Evolutionary conservation across 768 basidiomycete genomes (phyloP).

Genomic region (Hericium erinaceus): DNA sequence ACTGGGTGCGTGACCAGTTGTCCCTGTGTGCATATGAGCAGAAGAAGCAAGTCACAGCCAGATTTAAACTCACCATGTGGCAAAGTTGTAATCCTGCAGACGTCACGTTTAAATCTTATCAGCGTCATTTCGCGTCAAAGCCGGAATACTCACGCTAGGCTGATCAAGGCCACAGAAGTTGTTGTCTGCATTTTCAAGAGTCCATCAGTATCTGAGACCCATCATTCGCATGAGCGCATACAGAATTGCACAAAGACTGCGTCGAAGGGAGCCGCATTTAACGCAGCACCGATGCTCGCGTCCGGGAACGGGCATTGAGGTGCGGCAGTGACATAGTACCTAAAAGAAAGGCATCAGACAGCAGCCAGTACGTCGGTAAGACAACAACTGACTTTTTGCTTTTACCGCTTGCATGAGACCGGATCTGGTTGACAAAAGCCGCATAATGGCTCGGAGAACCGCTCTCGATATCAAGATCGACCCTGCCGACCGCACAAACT

Average conservation of each 20-base stretch:
- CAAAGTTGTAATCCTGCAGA: slow-evolving; percentile 42
- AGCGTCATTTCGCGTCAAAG: too few species aligned
- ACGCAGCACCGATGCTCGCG: slow-evolving; percentile 44
- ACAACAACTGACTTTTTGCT: slow-evolving; percentile 38
- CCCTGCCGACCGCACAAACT: slow-evolving; percentile 10
- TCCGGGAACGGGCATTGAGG: slow-evolving; percentile 69
- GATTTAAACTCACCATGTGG: slow-evolving; percentile 31
- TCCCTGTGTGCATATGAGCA: slow-evolving; percentile 35
- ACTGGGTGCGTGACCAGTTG: slow-evolving; percentile 49
- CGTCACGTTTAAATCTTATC: too few species aligned
- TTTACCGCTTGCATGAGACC: slow-evolving; percentile 38
- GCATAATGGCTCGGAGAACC: slow-evolving; percentile 29
- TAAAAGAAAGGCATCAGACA: slow-evolving; percentile 13
- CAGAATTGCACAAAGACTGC: slow-evolving; percentile 70
- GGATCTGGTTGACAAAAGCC: slow-evolving; percentile 39
- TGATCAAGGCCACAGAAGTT: slow-evolving; percentile 49
- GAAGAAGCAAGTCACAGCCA: not conserved
- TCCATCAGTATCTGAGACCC: not conserved
- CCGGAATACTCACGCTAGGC: slow-evolving; percentile 34
- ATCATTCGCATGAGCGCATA: slow-evolving; percentile 17
- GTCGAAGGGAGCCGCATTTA: slow-evolving; percentile 58
- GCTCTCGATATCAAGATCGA: slow-evolving; percentile 71
- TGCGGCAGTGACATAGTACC: slow-evolving; percentile 59
- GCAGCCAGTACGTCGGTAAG: not conserved
- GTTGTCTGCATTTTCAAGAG: slow-evolving; percentile 28